Percentiles rank a stretch among this genome's conserved stretches.
These are phyloP conservation scores for Scutellaria baicalensis DNA, from an alignment of 257 asterid species.

Conservation along the genomic window DNA sequence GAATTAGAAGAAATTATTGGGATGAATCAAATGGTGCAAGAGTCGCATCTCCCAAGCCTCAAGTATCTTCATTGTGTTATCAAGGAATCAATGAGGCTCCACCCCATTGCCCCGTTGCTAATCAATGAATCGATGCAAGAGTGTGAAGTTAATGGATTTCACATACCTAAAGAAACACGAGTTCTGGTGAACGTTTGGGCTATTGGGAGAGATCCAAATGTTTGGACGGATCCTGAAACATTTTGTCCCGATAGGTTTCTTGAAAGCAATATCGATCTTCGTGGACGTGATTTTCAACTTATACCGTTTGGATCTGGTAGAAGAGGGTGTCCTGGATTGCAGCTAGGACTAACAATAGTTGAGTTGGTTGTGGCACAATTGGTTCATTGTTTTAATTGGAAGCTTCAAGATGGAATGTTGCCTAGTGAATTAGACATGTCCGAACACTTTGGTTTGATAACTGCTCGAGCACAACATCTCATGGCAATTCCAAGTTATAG, in stretches of 20 bases:
- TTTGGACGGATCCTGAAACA: slow-evolving; percentile 17
- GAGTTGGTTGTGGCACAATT: slow-evolving; percentile 24
- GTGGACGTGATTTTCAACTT: slow-evolving; percentile 23
- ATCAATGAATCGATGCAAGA: slow-evolving; percentile 26
- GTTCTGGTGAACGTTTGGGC: slow-evolving; percentile 20
- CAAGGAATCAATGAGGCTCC: slow-evolving; percentile 27
- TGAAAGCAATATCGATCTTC: slow-evolving; percentile 18
- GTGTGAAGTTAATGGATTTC: slow-evolving; percentile 16
- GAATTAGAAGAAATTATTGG: slow-evolving; percentile 21
- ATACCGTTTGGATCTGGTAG: slow-evolving; percentile 31
- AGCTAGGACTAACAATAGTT: slow-evolving; percentile 18
- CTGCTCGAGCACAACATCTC: slow-evolving; percentile 10
- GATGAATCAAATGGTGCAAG: slow-evolving; percentile 20
- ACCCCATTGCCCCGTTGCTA: slow-evolving; percentile 17
- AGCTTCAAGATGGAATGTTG: slow-evolving; percentile 10
- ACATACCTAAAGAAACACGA: slow-evolving; percentile 6
- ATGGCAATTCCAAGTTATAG: slow-evolving; percentile 5
- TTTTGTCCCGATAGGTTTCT: slow-evolving; percentile 24
- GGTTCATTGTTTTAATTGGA: slow-evolving; percentile 35
- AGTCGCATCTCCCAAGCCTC: slow-evolving; percentile 17
- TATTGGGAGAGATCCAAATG: slow-evolving; percentile 23
- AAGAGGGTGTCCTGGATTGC: slow-evolving; percentile 31
- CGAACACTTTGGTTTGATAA: slow-evolving; percentile 21
- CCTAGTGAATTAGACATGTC: slow-evolving; percentile 17
- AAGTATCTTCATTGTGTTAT: slow-evolving; percentile 17